Conservation (phyloP, 2,329 filamentous ascomycete species). For the Alternaria longipes region DNA sequence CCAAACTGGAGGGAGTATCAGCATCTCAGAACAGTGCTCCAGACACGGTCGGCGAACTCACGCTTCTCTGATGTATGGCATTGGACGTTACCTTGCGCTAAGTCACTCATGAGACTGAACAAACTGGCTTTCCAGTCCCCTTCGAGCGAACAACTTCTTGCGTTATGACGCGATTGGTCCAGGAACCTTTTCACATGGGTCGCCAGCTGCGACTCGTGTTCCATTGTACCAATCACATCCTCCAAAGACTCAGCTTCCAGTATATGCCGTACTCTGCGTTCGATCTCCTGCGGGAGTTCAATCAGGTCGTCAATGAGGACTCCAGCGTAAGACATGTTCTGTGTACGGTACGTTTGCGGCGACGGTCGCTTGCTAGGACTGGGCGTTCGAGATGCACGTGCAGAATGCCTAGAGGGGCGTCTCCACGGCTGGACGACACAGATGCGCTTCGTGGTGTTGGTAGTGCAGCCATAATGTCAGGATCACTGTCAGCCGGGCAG, state of each 20-base stretch:
- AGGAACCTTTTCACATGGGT: too few species aligned
- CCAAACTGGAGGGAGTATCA: too few species aligned
- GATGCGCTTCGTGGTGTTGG: slow-evolving; percentile 24
- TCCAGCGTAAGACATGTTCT: slow-evolving; percentile 27
- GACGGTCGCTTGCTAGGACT: slow-evolving; percentile 30
- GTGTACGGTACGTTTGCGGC: slow-evolving; percentile 30
- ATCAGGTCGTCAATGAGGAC: slow-evolving; percentile 15
- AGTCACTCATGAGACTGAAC: too few species aligned
- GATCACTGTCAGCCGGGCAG: too few species aligned
- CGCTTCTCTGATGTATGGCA: too few species aligned
- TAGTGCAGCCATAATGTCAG: too few species aligned
- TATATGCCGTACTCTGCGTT: slow-evolving; percentile 22
- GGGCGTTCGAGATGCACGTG: slow-evolving; percentile 22
- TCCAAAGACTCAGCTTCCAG: slow-evolving; percentile 22
- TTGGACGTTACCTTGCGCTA: too few species aligned
- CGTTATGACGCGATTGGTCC: too few species aligned
- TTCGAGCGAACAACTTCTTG: too few species aligned
- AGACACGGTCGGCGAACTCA: too few species aligned
- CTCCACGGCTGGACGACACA: not conserved
- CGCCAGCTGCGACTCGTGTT: slow-evolving; percentile 5
- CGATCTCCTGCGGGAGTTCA: slow-evolving; percentile 19
- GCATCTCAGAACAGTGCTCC: too few species aligned
- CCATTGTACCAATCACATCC: not conserved
- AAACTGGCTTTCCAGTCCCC: too few species aligned
- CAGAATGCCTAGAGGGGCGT: slow-evolving; percentile 7